Conservation (phyloP, 1,139 yeast genomes). For the Blastobotrys persicus region DNA sequence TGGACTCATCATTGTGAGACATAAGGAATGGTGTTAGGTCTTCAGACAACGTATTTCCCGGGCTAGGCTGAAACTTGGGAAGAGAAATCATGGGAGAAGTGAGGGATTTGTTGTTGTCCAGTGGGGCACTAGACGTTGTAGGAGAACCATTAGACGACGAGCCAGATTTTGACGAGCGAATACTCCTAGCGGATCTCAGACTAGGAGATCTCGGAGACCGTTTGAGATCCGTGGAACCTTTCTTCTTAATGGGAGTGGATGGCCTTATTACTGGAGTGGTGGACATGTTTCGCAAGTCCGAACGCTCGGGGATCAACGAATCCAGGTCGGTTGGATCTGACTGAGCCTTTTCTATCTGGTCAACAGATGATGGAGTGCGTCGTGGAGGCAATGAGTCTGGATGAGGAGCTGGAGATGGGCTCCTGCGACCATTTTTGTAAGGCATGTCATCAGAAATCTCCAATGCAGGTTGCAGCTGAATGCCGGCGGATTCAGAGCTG, state of each 20-base stretch:
- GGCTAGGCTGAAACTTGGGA: slow-evolving; percentile 17
- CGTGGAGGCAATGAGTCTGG: not conserved
- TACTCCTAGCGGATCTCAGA: slow-evolving; percentile 1
- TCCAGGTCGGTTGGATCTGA: slow-evolving; percentile 8
- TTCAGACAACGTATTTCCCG: slow-evolving; percentile 18
- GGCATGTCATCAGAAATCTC: not conserved
- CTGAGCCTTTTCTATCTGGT: not conserved
- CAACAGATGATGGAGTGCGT: not conserved
- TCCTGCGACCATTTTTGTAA: not conserved
- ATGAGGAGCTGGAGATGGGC: not conserved
- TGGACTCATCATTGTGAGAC: slow-evolving; percentile 1
- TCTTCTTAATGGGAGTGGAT: slow-evolving; percentile 4
- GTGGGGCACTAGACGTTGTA: not conserved
- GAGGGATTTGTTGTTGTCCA: not conserved
- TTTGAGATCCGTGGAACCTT: slow-evolving; percentile 12
- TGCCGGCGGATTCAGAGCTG: not conserved
- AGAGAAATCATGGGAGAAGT: slow-evolving; percentile 19
- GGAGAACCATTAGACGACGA: slow-evolving; percentile 5
- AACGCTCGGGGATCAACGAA: slow-evolving; percentile 2
- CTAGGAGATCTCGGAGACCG: slow-evolving; percentile 5
- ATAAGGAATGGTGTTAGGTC: slow-evolving; percentile 21
- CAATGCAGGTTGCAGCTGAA: not conserved
- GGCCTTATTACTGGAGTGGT: slow-evolving; percentile 5
- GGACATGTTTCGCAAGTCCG: not conserved
- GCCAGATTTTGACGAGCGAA: slow-evolving; percentile 9